These are phyloP conservation scores for Logfia minima DNA, from an alignment of 129 eudicot genomes.

Conservation along the genomic window DNA sequence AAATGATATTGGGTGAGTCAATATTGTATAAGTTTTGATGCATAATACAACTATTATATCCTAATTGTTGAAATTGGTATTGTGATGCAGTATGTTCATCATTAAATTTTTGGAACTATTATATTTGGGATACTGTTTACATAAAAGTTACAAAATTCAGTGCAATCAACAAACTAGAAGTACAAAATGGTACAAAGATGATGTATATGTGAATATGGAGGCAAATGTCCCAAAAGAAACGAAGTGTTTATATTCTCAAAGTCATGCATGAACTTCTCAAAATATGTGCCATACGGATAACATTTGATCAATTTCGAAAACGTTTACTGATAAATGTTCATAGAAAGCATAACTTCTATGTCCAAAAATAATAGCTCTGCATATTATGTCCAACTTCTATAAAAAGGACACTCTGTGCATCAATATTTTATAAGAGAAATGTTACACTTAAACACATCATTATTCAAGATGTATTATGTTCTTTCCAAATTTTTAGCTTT, in stretches of 20 bases:
- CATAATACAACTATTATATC: background rate
- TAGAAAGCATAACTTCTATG: too few species aligned
- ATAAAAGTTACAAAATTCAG: background rate
- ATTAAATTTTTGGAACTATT: background rate
- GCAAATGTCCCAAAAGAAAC: constrained; percentile 3
- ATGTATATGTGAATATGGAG: background rate
- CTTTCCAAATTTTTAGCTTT: background rate
- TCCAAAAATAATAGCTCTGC: too few species aligned
- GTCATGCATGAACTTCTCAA: constrained; percentile 15
- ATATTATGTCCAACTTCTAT: too few species aligned
- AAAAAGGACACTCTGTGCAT: too few species aligned
- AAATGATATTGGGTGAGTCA: background rate
- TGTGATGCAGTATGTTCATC: too few species aligned
- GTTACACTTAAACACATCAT: too few species aligned
- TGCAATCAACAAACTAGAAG: too few species aligned
- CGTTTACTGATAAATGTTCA: too few species aligned
- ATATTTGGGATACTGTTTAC: background rate
- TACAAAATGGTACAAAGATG: background rate
- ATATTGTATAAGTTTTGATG: background rate
- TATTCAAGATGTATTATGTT: too few species aligned
- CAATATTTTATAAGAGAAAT: too few species aligned
- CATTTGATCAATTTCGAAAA: too few species aligned
- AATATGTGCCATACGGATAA: background rate
- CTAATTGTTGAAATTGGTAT: too few species aligned
- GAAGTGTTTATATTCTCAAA: background rate